Evolutionary conservation across 306 rosid species (phyloP).

Genomic region (Castanopsis chinensis): DNA sequence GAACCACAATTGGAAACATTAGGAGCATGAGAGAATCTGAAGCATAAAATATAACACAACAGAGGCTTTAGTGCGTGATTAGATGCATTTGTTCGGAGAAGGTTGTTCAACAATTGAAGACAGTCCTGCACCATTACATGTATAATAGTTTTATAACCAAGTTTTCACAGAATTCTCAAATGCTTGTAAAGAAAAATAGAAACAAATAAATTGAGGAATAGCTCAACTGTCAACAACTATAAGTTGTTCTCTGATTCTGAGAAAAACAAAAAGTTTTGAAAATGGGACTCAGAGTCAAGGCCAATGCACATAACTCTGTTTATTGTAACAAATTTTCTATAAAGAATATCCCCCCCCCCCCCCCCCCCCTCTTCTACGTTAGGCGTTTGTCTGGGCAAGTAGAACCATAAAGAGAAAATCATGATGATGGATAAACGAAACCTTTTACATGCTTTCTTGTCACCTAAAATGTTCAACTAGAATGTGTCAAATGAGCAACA

Average conservation of each 20-base stretch:
- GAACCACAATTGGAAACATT: constrained; percentile 25
- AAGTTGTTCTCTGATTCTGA: neutral
- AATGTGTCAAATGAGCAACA: neutral
- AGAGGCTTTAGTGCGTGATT: constrained; percentile 70
- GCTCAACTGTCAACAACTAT: neutral
- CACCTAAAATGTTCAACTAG: neutral
- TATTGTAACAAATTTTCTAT: neutral
- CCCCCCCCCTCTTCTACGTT: neutral
- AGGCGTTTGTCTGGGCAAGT: neutral
- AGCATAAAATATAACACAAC: constrained; percentile 10
- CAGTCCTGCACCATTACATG: constrained; percentile 65
- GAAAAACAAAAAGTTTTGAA: neutral
- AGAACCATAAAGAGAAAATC: neutral
- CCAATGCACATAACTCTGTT: neutral
- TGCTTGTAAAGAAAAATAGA: constrained; percentile 3
- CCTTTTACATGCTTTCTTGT: neutral
- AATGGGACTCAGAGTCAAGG: neutral
- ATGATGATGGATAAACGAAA: neutral
- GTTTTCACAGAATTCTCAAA: constrained; percentile 7
- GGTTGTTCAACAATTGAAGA: constrained; percentile 82
- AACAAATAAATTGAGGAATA: no score
- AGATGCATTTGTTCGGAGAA: constrained; percentile 67
- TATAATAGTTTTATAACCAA: constrained; percentile 30
- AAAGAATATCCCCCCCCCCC: neutral
- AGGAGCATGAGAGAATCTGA: constrained; percentile 16